Conservation (phyloP, 129 eudicot genomes). For the Rutidosis leptorrhynchoides region DNA sequence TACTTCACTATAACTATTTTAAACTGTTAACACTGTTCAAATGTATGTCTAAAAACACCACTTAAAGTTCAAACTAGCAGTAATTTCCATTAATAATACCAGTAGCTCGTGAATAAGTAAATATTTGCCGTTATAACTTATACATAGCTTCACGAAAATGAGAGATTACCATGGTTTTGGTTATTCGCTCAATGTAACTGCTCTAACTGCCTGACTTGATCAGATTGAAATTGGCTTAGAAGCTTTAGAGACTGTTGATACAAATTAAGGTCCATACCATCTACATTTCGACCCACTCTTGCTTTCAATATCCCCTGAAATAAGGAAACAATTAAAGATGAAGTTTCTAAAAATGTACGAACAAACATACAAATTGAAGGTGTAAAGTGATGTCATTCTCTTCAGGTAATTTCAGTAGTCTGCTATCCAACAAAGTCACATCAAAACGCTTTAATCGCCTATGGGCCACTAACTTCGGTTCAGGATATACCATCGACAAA, state of each 20-base stretch:
- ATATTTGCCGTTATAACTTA: not conserved
- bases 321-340: not conserved
- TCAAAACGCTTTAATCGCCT: not conserved
- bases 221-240: conserved; percentile 66
- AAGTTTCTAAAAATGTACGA: conserved; percentile 17
- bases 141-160: conserved; percentile 1
- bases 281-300: conserved; percentile 89
- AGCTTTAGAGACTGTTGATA: conserved; percentile 77
- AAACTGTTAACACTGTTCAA: not conserved
- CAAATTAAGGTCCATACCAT: conserved; percentile 86
- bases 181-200: conserved; percentile 17
- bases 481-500: conserved; percentile 1
- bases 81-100: not conserved
- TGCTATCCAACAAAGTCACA: conserved; percentile 8
- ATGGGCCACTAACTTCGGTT: not conserved
- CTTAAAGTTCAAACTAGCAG: not conserved
- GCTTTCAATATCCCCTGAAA: conserved; percentile 75
- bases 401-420: not conserved
- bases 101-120: not conserved
- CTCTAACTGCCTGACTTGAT: conserved; percentile 44
- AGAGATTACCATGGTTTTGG: conserved; percentile 6
- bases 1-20: not conserved
- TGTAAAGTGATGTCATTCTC: not conserved
- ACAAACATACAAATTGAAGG: not conserved
- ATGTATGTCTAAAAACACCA: not conserved